Percentiles rank a stretch among this genome's conserved stretches.
These are phyloP conservation scores for Saturnispora zaruensis DNA, from an alignment of 805 yeast genomes.

Conservation along the genomic window DNA sequence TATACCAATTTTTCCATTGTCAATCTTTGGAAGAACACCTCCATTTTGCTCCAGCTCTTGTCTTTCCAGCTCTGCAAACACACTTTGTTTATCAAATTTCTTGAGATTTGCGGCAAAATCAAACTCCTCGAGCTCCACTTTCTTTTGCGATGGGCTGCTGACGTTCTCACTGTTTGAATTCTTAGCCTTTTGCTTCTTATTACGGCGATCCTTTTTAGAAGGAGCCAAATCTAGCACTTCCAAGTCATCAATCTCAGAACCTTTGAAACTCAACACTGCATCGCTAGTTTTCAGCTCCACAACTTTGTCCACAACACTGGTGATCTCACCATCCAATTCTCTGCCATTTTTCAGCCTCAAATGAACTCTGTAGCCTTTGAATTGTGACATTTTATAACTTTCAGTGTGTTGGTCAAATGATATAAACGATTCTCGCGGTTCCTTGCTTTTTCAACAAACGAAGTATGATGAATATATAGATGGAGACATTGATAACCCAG, in stretches of 20 bases:
- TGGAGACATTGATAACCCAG: neutral
- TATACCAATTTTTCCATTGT: constrained; percentile 49
- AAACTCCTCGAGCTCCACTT: constrained; percentile 51
- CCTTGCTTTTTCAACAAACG: neutral
- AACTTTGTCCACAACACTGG: constrained; percentile 17
- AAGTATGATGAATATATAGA: neutral
- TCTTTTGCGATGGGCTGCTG: constrained; percentile 27
- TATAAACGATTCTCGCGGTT: neutral
- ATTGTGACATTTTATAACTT: constrained; percentile 27
- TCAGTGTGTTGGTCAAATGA: neutral
- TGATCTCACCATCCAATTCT: constrained; percentile 21
- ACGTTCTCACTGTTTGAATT: neutral
- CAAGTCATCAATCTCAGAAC: constrained; percentile 39
- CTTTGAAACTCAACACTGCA: constrained; percentile 22
- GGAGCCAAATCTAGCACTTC: constrained; percentile 48
- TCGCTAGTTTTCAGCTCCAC: constrained; percentile 18
- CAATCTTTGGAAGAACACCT: constrained; percentile 51
- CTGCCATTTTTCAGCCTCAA: constrained; percentile 33
- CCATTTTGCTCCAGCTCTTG: constrained; percentile 44
- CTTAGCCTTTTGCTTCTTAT: constrained; percentile 11
- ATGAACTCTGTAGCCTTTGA: constrained; percentile 39
- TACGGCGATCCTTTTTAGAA: constrained; percentile 20
- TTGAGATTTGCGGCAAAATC: constrained; percentile 78
- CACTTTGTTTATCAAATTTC: constrained; percentile 71
- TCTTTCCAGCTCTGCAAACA: constrained; percentile 66